Evolutionary conservation across 2,329 filamentous ascomycete genomes (phyloP).

Genomic region (Exophiala oligosperma): DNA sequence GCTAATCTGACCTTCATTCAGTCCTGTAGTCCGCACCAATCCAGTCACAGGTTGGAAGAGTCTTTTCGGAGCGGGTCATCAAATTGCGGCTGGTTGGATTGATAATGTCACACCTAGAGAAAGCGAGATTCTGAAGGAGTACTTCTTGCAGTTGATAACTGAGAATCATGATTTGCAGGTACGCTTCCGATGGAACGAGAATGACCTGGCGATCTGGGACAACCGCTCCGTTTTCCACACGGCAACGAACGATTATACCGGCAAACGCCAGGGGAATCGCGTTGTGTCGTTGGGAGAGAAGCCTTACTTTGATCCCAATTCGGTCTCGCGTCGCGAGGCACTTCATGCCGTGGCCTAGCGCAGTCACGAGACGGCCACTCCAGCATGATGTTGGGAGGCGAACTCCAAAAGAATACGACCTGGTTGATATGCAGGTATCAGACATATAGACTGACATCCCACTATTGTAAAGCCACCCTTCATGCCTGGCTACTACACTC

Average conservation of each 20-base stretch:
- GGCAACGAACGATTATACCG: constrained; percentile 55
- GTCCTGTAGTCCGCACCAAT: constrained; percentile 62
- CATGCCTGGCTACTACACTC: too few species aligned
- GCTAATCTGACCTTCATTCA: constrained; percentile 26
- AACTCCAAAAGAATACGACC: too few species aligned
- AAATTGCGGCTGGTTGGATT: constrained; percentile 32
- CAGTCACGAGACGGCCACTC: too few species aligned
- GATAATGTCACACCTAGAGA: constrained; percentile 38
- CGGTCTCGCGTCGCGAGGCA: constrained; percentile 16
- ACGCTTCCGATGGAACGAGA: constrained; percentile 40
- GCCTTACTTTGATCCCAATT: constrained; percentile 53
- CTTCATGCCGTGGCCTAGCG: not conserved
- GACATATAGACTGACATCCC: too few species aligned
- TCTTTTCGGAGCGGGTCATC: constrained; percentile 38
- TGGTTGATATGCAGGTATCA: too few species aligned
- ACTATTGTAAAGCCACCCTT: too few species aligned
- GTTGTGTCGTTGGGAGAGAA: constrained; percentile 56
- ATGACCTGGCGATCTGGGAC: constrained; percentile 59
- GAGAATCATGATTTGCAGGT: constrained; percentile 46
- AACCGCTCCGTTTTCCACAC: constrained; percentile 59
- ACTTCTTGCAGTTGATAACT: constrained; percentile 36
- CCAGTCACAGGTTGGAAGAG: constrained; percentile 65
- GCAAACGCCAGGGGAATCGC: constrained; percentile 51
- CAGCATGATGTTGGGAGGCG: too few species aligned
- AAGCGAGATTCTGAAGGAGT: constrained; percentile 35